Evolutionary conservation across 805 yeast species (phyloP).

Genomic region (Kodamaea lidongshanica): DNA sequence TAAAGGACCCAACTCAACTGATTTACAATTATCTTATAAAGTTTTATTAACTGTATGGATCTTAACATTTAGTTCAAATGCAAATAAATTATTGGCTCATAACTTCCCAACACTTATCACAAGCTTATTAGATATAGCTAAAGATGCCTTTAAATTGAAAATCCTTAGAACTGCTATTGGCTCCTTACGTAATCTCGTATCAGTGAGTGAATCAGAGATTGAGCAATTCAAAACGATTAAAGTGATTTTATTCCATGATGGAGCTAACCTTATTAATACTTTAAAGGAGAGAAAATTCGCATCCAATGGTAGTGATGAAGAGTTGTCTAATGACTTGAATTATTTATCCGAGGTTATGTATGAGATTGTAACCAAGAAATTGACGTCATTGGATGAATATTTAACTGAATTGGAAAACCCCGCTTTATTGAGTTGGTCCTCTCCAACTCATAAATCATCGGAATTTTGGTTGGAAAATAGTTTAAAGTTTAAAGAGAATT

Average conservation of each 20-base stretch:
- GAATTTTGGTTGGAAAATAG: conserved; percentile 89
- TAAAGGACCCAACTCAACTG: conserved; percentile 34
- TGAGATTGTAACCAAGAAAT: conserved; percentile 59
- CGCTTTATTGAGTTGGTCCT: conserved; percentile 62
- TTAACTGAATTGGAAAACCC: conserved; percentile 76
- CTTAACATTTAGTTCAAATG: conserved; percentile 61
- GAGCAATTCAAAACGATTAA: conserved; percentile 50
- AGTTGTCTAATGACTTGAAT: conserved; percentile 67
- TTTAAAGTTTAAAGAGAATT: conserved; percentile 64
- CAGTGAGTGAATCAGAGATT: conserved; percentile 21
- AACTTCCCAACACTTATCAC: conserved; percentile 52
- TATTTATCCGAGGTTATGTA: conserved; percentile 54
- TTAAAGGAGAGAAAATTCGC: conserved; percentile 87
- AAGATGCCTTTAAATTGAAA: conserved; percentile 86
- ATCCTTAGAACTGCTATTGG: conserved; percentile 80
- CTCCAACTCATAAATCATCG: conserved; percentile 85
- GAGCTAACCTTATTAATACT: conserved; percentile 59
- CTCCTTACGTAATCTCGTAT: conserved; percentile 56
- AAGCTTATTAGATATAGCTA: conserved; percentile 52
- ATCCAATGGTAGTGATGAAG: conserved; percentile 62
- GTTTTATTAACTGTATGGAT: conserved; percentile 78
- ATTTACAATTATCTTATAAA: conserved; percentile 80
- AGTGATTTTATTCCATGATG: conserved; percentile 68
- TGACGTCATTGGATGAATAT: conserved; percentile 92
- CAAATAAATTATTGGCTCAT: conserved; percentile 43